Base-by-base conservation (phyloP, 2,329 filamentous ascomycete genomes). In the Hymenoscyphus repandus region DNA sequence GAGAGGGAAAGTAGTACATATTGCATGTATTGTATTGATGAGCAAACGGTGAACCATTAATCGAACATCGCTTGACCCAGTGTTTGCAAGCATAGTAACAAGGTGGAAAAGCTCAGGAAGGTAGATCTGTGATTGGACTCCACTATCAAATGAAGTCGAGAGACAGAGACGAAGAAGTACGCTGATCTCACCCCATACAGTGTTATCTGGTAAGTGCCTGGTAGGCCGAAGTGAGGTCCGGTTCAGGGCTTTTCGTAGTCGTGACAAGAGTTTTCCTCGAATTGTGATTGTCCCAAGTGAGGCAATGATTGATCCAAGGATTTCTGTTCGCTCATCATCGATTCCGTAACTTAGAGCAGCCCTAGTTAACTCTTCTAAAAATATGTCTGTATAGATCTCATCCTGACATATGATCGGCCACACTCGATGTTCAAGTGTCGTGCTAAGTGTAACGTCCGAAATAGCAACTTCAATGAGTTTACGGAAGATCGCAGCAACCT, bases 31-130 rank as follows among this genome's bases (percentile, higher is more conserved):
- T 1, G 83, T 79, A 65, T 86, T 87, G 47, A 85, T 75, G 20
- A 87, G 69, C 10, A 87, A 69, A 47, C 79, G 75, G 62, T 86
- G 82, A 2, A 86, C 80, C 17, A 80, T 70, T 6, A 76, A 66
- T 43, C 82, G 75, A 6, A 84, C 71, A 10, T 80, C 77, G 9
- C 74, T 68, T 10, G 74, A 67, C 6, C 83, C 83, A 1, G 79
- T 85, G 58, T 86, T 86, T 33, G 81, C 79, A 22, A 86, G 72
- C 80, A 87, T 85, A 0, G 83, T 86, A 52, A 86, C 80, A 44
- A 86, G 73, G 65, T 87, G 83, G 63, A 86, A 86, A 41, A 87
- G 74, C 62, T 87, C 83, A 0, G 83, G 83, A 5, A 87, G 69
- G 58, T 81, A 87, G 40, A 86, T 71, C 64, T 86, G 83, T 3